Evolutionary conservation across 495 filamentous ascomycete species (phyloP).

Genomic region (Massariosphaeria phaeospora): DNA sequence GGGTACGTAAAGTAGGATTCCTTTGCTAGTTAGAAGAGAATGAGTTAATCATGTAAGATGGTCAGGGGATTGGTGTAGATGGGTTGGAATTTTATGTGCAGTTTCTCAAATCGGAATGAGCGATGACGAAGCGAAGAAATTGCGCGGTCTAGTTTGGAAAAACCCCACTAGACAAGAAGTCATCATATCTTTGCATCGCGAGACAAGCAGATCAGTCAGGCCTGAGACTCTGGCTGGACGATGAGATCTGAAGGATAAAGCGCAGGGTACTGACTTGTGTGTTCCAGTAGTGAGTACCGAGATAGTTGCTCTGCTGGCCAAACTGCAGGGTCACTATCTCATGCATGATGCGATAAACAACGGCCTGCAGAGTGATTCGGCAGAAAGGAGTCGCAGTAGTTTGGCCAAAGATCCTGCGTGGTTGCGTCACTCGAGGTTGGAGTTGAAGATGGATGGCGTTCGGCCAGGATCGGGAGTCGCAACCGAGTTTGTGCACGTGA

Average conservation of each 20-base stretch:
- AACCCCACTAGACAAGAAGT: no score
- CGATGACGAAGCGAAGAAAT: constrained; percentile 1
- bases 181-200: no score
- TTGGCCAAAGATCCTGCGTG: no score
- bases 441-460: neutral
- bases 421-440: no score
- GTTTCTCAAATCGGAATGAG: neutral
- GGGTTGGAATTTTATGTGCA: neutral
- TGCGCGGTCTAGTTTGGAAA: neutral
- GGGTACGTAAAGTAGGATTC: constrained; percentile 97
- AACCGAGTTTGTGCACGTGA: neutral
- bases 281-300: constrained; percentile 99
- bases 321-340: constrained; percentile 94
- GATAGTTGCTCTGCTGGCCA: constrained; percentile 85
- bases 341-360: no score
- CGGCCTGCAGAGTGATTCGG: no score
- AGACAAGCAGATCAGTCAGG: no score
- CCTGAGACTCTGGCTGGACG: no score
- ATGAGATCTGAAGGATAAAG: no score
- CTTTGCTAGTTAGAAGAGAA: constrained; percentile 43
- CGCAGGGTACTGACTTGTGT: constrained; percentile 59
- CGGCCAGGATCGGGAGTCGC: neutral
- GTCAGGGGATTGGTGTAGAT: neutral
- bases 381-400: no score
- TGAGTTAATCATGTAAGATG: neutral